Evolutionary conservation across 371 early-diverging fungal species (phyloP).

Genomic region (Haplosporangium sp.): DNA sequence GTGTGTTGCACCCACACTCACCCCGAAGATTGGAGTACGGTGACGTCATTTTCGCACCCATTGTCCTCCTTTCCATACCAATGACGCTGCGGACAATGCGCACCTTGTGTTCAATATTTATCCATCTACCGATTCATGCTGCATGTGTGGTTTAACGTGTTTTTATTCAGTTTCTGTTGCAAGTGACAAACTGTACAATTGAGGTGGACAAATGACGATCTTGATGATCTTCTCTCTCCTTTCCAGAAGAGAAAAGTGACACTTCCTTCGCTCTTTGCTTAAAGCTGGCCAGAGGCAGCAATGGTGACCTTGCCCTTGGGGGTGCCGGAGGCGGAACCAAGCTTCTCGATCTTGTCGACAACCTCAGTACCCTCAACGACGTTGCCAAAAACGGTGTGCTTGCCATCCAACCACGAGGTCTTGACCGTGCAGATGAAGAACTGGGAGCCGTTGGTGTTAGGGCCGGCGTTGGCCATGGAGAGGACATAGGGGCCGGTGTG

Average conservation of each 20-base stretch:
- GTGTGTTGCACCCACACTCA: too few relatives aligned
- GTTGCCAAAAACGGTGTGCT: slow-evolving; percentile 99
- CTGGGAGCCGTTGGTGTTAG: slow-evolving; percentile 97
- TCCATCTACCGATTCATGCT: too few relatives aligned
- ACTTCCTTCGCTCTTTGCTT: slow-evolving; percentile 2
- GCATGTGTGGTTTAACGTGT: neutral
- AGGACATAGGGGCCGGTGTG: slow-evolving; percentile 90
- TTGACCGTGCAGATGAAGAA: slow-evolving; percentile 96
- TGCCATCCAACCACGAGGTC: slow-evolving; percentile 96
- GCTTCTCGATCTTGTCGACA: slow-evolving; percentile 42
- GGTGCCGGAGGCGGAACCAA: slow-evolving; percentile 19
- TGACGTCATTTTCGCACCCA: too few relatives aligned
- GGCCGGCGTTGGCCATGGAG: slow-evolving; percentile 98
- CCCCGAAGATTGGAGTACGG: too few relatives aligned
- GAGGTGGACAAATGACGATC: neutral
- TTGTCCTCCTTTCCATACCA: too few relatives aligned
- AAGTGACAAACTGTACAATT: slow-evolving; percentile 15
- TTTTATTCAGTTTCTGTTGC: slow-evolving; percentile 2
- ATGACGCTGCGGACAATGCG: too few relatives aligned
- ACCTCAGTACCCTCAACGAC: slow-evolving; percentile 74
- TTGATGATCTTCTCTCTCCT: neutral
- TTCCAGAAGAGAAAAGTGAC: neutral
- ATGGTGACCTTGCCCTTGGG: slow-evolving; percentile 32
- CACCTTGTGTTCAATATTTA: too few relatives aligned
- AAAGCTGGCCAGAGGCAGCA: slow-evolving; percentile 43